Evolutionary conservation across 2,329 filamentous ascomycete genomes (phyloP), one percentile per base, ranked within the genome.

Genomic region (Hymenoscyphus scutula): DNA sequence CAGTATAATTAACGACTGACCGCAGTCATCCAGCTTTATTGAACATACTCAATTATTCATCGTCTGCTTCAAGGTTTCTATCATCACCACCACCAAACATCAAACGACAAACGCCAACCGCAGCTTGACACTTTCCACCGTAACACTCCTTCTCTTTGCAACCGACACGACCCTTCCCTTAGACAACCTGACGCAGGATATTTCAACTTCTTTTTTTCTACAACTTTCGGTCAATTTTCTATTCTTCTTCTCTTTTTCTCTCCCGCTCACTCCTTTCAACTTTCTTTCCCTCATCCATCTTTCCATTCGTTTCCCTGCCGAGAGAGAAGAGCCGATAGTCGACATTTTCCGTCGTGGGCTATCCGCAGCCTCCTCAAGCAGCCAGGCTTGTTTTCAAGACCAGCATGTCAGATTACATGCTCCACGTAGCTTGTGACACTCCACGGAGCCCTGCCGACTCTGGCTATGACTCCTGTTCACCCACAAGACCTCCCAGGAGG

Each of bases 271-370:
- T 48, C 41, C 23, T 48, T 25, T 48, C 41, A 23, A 60, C 19
- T 61, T 34, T 13, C 53, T 56, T 57, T 65, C 68, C 62, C 4
- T 69, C 41, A 48, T 48, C 13, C 23, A n/a, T 48, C 10, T 19
- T 25, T 48, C 41, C 41, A 48, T 25, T 48, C 41, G 3, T 68
- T 62, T 11, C 25, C 41, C 51, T 7, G 25, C 48, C 58, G 65
- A 69, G 68, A 66, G 67, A 70, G 68, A 69, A 68, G 65, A 68
- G 65, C 61, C 45, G 63, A 65, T 69, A 72, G 65, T 62, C 65
- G 61, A 59, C 66, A 62, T 30, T 65, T 69, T 66, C 23, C 27
- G 64, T 69, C 58, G 67, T 61, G 60, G 63, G 53, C 65, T 70
- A 69, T 69, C 67, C 51, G 67, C 64, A 64, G 64, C 67, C 64